Evolutionary conservation across 2,329 filamentous ascomycete genomes (phyloP).

Genomic region (Ceratocystis cubensis): DNA sequence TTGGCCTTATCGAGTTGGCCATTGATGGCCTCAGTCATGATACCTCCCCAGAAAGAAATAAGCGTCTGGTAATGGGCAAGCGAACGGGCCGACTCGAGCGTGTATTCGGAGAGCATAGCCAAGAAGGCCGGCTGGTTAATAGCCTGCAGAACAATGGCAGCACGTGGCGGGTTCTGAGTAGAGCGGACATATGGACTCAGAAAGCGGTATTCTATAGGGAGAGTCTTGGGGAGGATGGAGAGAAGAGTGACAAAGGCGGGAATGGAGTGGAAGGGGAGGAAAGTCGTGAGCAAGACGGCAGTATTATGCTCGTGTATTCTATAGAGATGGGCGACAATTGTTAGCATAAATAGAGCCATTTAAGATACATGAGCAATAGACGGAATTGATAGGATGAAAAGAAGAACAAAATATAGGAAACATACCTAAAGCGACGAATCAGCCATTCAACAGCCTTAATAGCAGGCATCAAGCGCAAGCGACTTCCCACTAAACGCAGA

Average conservation of each 20-base stretch:
- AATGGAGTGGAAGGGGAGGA: slow-evolving; percentile 82
- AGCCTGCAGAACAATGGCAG: slow-evolving; percentile 71
- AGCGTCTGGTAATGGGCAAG: slow-evolving; percentile 65
- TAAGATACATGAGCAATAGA: neutral
- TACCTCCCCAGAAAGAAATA: slow-evolving; percentile 80
- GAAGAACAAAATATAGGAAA: neutral
- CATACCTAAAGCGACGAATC: slow-evolving; percentile 73
- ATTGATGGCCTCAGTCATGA: slow-evolving; percentile 74
- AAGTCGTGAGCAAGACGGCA: slow-evolving; percentile 62
- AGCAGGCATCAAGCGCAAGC: slow-evolving; percentile 71
- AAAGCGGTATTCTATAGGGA: slow-evolving; percentile 69
- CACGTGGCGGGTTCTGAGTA: slow-evolving; percentile 61
- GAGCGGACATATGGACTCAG: slow-evolving; percentile 75
- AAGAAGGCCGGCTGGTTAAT: slow-evolving; percentile 68
- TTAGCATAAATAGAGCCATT: slow-evolving; percentile 13
- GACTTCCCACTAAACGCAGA: slow-evolving; percentile 62
- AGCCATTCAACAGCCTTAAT: slow-evolving; percentile 93
- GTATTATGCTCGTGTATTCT: slow-evolving; percentile 91
- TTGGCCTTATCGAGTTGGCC: slow-evolving; percentile 65
- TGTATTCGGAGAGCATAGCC: slow-evolving; percentile 62
- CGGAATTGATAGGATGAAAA: neutral
- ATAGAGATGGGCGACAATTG: slow-evolving; percentile 19
- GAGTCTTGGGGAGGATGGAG: slow-evolving; percentile 66
- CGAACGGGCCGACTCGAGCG: slow-evolving; percentile 58
- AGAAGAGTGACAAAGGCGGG: slow-evolving; percentile 75